Evolutionary conservation across 73 alveolate genomes (phyloP).

Genomic region (Paramecium pentaurelia): DNA sequence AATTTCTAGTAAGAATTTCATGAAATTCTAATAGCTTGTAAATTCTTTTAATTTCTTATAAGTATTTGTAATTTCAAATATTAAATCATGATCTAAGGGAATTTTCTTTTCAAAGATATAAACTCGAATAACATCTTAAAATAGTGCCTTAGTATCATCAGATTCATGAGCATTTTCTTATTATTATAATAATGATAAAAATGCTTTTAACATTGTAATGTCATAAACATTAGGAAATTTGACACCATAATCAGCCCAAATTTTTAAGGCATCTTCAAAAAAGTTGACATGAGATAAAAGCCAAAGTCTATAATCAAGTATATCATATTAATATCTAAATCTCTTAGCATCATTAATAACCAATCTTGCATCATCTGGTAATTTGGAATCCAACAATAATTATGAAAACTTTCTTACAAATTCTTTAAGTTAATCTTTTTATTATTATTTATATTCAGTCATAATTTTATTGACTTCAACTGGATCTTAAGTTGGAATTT

Average conservation of each 20-base stretch:
- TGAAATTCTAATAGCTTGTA: not conserved
- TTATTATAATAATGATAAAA: not conserved
- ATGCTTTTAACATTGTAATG: not conserved
- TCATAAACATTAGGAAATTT: not conserved
- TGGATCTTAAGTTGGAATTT: not conserved
- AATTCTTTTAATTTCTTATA: slow-evolving; percentile 27
- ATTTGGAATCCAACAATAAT: not conserved
- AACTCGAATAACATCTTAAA: not conserved
- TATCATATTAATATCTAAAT: slow-evolving; percentile 7
- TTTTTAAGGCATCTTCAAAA: slow-evolving; percentile 13
- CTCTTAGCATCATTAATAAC: slow-evolving; percentile 32
- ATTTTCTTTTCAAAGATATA: not conserved
- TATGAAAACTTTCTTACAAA: not conserved
- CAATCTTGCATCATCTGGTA: slow-evolving; percentile 8
- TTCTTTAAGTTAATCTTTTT: not conserved
- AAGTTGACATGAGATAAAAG: not conserved
- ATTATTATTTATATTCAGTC: not conserved
- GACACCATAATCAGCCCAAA: not conserved
- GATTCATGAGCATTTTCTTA: not conserved
- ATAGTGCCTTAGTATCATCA: not conserved
- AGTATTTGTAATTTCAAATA: not conserved
- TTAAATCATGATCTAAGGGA: not conserved
- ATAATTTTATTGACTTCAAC: not conserved
- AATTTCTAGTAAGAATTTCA: not conserved
- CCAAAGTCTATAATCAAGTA: not conserved